A percentile compares a stretch with the other conserved stretches of the same genome.
Conservation (phyloP, 768 basidiomycete genomes). For the Pleurotus tuber-regium region DNA sequence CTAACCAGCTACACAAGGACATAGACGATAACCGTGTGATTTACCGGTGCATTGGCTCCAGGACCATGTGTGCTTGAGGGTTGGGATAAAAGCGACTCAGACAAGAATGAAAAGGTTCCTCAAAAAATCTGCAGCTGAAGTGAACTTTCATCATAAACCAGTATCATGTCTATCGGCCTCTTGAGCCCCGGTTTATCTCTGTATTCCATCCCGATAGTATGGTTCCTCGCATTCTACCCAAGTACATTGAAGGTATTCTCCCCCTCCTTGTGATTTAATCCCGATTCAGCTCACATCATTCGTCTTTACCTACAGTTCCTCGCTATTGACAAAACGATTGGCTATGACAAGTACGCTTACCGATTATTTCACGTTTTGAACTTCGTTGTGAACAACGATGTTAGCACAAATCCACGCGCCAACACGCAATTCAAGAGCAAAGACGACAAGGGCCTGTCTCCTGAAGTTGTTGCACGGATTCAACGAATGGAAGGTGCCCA, state of each 20-base stretch:
- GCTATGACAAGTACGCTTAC: slow-evolving; percentile 32
- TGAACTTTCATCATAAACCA: neutral
- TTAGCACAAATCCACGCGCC: slow-evolving; percentile 30
- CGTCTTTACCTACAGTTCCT: slow-evolving; percentile 20
- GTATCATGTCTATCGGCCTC: neutral
- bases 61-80: no score
- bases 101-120: no score
- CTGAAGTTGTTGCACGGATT: slow-evolving; percentile 20
- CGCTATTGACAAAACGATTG: slow-evolving; percentile 24
- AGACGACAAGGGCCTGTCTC: slow-evolving; percentile 24
- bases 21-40: no score
- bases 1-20: no score
- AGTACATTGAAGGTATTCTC: slow-evolving; percentile 19
- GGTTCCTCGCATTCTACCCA: slow-evolving; percentile 23
- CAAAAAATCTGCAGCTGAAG: no score
- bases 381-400: neutral
- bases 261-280: neutral
- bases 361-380: neutral
- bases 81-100: no score
- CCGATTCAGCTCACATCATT: neutral
- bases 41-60: no score
- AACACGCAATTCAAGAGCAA: slow-evolving; percentile 20
- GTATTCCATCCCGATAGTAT: slow-evolving; percentile 28
- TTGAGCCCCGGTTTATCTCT: slow-evolving; percentile 10
- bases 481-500: slow-evolving; percentile 38